Evolutionary conservation across 257 asterid species (phyloP).

Genomic region (Gentiana dahurica): DNA sequence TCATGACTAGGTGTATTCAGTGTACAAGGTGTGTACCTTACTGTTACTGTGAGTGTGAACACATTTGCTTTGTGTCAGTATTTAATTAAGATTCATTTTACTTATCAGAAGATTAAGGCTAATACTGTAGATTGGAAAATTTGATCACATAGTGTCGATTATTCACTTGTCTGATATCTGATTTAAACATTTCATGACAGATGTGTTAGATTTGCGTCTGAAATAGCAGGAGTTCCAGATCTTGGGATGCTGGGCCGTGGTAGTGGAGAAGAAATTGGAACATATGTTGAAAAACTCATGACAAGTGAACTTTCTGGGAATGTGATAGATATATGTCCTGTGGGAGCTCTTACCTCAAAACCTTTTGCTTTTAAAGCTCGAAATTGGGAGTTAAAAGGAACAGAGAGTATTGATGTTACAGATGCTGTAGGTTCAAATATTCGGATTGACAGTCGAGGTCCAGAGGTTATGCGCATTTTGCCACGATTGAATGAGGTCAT

Average conservation of each 20-base stretch:
- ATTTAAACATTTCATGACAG: constrained; percentile 33
- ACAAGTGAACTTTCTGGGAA: constrained; percentile 98
- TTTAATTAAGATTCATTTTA: too few species aligned
- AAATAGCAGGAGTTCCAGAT: constrained; percentile 94
- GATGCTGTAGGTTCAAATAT: constrained; percentile 99
- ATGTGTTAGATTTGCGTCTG: constrained; percentile 94
- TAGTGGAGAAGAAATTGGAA: constrained; percentile 99
- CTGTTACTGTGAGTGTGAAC: not conserved
- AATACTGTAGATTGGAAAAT: too few species aligned
- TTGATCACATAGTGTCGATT: too few species aligned
- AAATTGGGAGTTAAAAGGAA: constrained; percentile 96
- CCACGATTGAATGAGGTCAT: constrained; percentile 95
- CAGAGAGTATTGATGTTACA: constrained; percentile 95
- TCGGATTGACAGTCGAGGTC: constrained; percentile 98
- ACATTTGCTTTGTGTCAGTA: too few species aligned
- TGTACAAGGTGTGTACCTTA: constrained; percentile 57
- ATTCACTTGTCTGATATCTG: constrained; percentile 4
- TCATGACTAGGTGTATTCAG: constrained; percentile 93
- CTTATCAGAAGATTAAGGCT: too few species aligned
- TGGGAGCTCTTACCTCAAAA: constrained; percentile 95
- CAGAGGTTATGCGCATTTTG: constrained; percentile 89
- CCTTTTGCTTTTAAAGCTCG: constrained; percentile 99
- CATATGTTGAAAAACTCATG: constrained; percentile 94
- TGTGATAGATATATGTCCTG: constrained; percentile 98
- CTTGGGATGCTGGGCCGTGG: constrained; percentile 99